Base-by-base conservation (phyloP, 257 asterid species). In the Hygrophila difformis region DNA sequence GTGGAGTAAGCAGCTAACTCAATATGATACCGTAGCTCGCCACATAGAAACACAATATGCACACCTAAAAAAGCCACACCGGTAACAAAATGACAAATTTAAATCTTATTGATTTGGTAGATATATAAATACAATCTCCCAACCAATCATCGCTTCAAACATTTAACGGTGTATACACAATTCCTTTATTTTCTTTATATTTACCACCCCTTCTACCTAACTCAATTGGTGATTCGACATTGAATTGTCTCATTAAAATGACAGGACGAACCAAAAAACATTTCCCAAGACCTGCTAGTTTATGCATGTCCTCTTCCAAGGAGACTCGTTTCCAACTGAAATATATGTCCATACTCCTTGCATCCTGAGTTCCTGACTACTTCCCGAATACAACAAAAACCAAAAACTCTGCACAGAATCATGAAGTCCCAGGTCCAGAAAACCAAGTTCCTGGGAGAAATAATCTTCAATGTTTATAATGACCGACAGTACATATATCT, bases 381-480 rank as follows among this genome's bases (percentile, higher is more conserved):
- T 3, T 3, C 31, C 4, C 4, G 8, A 8, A 35, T 40, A 36
- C 16, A 20, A 12, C 22, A 14, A 33, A 38, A 28, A 5, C n/a
- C 31, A 14, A 47, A 41, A 3, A 40, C 19, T 18, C 28, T 40
- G 18, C 22, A 48, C 6, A 47, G 23, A 59, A 47, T 40, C 56
- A 28, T 12, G 44, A 21, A 26, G 39, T 38, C 33, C 38, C 39
- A 39, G 28, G 56, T 51, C 45, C 53, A 47, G 37, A 15, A 35
- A 14, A 41, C 37, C 38, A 59, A 12, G 60, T 48, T 49, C 45
- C 47, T 34, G 6, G 47, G 44, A 49, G 29, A 40, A 51, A 41
- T 39, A 37, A 37, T 44, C 36, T 38, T 29, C 16, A 47, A 34
- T 56, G 52, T 44, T 53, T 39, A 18, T 8, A 26, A 26, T 26